Conservation (phyloP, 768 basidiomycete species). For the Rhodotorula toruloides region DNA sequence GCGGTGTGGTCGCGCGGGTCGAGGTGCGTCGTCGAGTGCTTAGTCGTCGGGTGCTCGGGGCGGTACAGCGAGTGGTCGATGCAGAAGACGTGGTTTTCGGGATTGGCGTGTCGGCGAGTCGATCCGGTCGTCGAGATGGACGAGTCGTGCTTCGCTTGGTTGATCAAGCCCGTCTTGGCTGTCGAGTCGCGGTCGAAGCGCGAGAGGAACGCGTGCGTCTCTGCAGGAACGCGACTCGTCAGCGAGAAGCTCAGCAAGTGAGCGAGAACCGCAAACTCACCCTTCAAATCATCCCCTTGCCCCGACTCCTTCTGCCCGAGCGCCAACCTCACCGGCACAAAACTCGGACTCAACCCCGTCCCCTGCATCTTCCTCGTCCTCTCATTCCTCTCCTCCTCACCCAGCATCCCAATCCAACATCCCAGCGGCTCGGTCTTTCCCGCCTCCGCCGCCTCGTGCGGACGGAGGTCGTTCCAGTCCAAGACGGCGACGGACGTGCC, state of each 20-base stretch:
- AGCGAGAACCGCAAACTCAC: background rate
- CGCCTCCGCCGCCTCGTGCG: slow-evolving; percentile 16
- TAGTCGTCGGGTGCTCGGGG: slow-evolving; percentile 30
- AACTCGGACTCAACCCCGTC: slow-evolving; percentile 25
- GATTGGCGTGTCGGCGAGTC: slow-evolving; percentile 6
- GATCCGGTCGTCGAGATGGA: slow-evolving; percentile 13
- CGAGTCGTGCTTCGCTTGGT: slow-evolving; percentile 32
- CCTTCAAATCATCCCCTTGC: slow-evolving; percentile 23
- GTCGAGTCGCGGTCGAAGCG: slow-evolving; percentile 32
- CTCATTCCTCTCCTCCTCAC: slow-evolving; percentile 3
- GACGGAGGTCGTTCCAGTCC: slow-evolving; percentile 37
- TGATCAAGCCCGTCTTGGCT: slow-evolving; percentile 28
- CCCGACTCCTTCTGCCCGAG: slow-evolving; percentile 1
- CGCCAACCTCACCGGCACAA: slow-evolving; percentile 19
- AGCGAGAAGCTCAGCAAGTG: background rate
- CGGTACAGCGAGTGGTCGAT: slow-evolving; percentile 37
- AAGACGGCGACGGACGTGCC: slow-evolving; percentile 14
- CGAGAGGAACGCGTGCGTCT: slow-evolving; percentile 24
- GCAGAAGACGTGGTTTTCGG: slow-evolving; percentile 35
- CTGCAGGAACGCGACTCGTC: background rate
- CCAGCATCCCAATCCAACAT: slow-evolving; percentile 24
- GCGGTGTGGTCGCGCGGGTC: slow-evolving; percentile 38
- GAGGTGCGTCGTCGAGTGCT: slow-evolving; percentile 33
- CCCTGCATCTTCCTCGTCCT: slow-evolving; percentile 18
- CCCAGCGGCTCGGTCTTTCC: slow-evolving; percentile 30